Evolutionary conservation across 768 basidiomycete genomes (phyloP).

Genomic region (Lentinula lateritia): DNA sequence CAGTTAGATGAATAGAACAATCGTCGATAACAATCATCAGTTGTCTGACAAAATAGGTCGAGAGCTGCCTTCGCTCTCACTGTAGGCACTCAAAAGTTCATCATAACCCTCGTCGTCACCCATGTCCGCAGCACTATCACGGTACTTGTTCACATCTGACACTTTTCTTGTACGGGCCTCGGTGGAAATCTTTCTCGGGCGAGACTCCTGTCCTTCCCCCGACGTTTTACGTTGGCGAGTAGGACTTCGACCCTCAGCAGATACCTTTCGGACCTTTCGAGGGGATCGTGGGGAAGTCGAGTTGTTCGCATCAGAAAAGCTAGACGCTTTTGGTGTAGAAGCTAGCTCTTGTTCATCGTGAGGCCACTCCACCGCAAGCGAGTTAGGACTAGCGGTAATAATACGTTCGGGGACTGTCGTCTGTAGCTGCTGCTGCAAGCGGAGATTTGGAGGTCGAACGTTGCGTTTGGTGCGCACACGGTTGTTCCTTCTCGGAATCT

Average conservation of each 20-base stretch:
- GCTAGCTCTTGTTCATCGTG: slow-evolving; percentile 42
- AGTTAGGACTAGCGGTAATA: slow-evolving; percentile 32
- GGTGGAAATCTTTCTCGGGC: slow-evolving; percentile 40
- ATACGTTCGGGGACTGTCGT: slow-evolving; percentile 6
- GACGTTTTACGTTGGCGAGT: slow-evolving; percentile 25
- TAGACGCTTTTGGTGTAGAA: slow-evolving; percentile 52
- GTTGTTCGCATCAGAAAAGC: slow-evolving; percentile 33
- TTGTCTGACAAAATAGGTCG: background rate
- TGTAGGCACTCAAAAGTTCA: slow-evolving; percentile 70
- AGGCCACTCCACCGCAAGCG: slow-evolving; percentile 48
- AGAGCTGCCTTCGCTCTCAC: slow-evolving; percentile 60
- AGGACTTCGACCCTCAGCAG: slow-evolving; percentile 23
- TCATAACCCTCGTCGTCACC: slow-evolving; percentile 72
- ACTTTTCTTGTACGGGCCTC: slow-evolving; percentile 39
- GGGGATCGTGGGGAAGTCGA: slow-evolving; percentile 23
- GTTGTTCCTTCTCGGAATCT: slow-evolving; percentile 28
- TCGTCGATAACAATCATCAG: background rate
- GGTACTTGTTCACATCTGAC: slow-evolving; percentile 33
- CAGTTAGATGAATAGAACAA: background rate
- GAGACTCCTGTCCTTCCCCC: slow-evolving; percentile 26
- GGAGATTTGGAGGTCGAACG: slow-evolving; percentile 41
- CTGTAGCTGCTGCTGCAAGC: slow-evolving; percentile 33
- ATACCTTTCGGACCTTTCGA: slow-evolving; percentile 33
- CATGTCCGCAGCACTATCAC: slow-evolving; percentile 67
- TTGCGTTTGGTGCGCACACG: slow-evolving; percentile 53